Percentiles rank a stretch among this genome's conserved stretches.
These are phyloP conservation scores for Arabidopsis arenosa DNA, from an alignment of 345 rosid genomes.

Conservation along the genomic window DNA sequence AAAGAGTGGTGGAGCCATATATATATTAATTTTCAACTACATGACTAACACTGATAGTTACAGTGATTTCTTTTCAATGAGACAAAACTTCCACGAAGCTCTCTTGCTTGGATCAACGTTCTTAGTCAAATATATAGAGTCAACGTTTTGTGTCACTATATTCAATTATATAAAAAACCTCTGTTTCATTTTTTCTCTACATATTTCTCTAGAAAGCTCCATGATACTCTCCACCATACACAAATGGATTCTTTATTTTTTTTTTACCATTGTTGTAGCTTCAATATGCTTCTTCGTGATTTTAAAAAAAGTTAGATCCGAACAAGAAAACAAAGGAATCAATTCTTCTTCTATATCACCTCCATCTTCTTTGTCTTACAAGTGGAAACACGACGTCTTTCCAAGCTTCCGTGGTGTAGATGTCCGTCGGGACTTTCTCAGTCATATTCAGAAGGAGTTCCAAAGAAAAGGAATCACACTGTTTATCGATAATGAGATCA, in stretches of 20 bases:
- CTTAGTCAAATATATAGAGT: background rate
- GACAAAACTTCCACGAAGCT: background rate
- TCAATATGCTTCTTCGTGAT: no score
- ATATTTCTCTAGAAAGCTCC: background rate
- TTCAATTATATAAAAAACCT: background rate
- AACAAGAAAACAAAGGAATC: no score
- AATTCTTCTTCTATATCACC: no score
- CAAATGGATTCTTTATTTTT: no score
- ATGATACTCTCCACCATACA: no score
- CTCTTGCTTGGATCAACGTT: conserved; percentile 4
- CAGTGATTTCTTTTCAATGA: background rate
- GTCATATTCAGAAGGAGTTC: background rate
- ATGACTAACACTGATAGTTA: background rate
- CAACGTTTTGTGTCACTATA: background rate
- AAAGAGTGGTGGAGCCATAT: conserved; percentile 9
- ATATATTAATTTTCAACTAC: background rate
- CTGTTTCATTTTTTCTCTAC: background rate
- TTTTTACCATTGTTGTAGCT: no score
- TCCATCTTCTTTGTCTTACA: no score
- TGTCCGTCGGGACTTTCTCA: no score
- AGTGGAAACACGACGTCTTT: no score
- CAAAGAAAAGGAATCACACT: conserved; percentile 21
- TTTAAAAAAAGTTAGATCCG: no score
- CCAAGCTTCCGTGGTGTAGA: no score
- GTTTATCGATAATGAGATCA: conserved; percentile 17